phyloP scores from a whole-genome alignment of 2,329 filamentous ascomycete genomes.

The Venturia pyrina region DNA sequence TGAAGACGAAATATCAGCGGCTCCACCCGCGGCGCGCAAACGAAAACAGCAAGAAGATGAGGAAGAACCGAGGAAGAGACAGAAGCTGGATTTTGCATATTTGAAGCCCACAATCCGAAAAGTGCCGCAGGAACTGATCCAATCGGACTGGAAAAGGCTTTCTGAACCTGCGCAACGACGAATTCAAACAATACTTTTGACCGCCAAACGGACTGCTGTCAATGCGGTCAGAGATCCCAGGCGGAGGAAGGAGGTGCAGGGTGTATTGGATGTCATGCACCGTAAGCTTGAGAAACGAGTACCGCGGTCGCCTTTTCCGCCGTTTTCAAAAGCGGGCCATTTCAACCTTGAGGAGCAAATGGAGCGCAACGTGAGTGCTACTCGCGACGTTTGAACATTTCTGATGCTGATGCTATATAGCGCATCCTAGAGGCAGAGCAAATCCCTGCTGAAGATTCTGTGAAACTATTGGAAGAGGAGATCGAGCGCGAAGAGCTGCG shows the following conservation, averaged over 20 bases:
- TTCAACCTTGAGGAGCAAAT: slow-evolving; percentile 58
- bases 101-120: slow-evolving; percentile 25
- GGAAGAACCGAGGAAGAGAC: not conserved
- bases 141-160: slow-evolving; percentile 43
- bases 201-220: slow-evolving; percentile 53
- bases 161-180: slow-evolving; percentile 44
- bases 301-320: slow-evolving; percentile 55
- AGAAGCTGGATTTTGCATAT: slow-evolving; percentile 12
- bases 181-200: slow-evolving; percentile 46
- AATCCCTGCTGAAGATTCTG: slow-evolving; percentile 52
- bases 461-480: slow-evolving; percentile 50
- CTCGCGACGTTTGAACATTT: not conserved
- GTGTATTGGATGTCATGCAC: slow-evolving; percentile 46
- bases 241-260: slow-evolving; percentile 42
- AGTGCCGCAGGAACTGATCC: slow-evolving; percentile 27
- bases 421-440: slow-evolving; percentile 47
- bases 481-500: slow-evolving; percentile 45
- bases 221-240: slow-evolving; percentile 40
- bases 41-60: not conserved
- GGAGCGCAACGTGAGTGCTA: slow-evolving; percentile 38
- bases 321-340: slow-evolving; percentile 38
- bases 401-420: slow-evolving; percentile 13
- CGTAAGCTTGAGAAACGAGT: slow-evolving; percentile 49
- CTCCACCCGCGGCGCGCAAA: not conserved
- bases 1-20: not conserved